A percentile compares a stretch with the other conserved stretches of the same genome.
Evolutionary conservation across 805 yeast species (phyloP).

Genomic region (Wickerhamia fluorescens): DNA sequence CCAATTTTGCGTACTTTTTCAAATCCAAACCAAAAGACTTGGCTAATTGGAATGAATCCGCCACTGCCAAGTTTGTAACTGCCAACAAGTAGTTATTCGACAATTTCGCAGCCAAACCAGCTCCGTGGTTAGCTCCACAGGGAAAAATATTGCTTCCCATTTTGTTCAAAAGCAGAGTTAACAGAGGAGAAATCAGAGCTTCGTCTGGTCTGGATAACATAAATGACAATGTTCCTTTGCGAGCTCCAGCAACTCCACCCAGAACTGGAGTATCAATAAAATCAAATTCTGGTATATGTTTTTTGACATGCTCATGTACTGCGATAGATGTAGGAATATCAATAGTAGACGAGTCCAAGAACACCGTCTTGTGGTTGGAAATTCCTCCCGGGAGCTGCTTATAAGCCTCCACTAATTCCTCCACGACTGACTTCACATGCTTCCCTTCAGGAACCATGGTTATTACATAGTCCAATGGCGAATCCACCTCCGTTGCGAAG

Average conservation of each 20-base stretch:
- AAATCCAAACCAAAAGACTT: slow-evolving; percentile 41
- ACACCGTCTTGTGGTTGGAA: slow-evolving; percentile 7
- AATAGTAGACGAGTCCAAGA: slow-evolving; percentile 46
- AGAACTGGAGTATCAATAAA: slow-evolving; percentile 52
- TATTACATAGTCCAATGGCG: slow-evolving; percentile 33
- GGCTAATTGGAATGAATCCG: slow-evolving; percentile 50
- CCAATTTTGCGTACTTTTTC: slow-evolving; percentile 40
- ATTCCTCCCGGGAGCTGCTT: too few species aligned
- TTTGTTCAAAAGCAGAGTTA: slow-evolving; percentile 22
- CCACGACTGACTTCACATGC: slow-evolving; percentile 38
- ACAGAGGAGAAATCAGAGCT: slow-evolving; percentile 21
- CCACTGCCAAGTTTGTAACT: slow-evolving; percentile 45
- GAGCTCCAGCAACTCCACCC: slow-evolving; percentile 50
- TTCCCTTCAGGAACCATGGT: slow-evolving; percentile 52
- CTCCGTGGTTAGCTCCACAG: slow-evolving; percentile 42
- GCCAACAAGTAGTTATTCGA: slow-evolving; percentile 50
- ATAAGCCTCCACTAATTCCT: slow-evolving; percentile 29
- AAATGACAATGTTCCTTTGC: slow-evolving; percentile 44
- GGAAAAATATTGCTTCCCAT: slow-evolving; percentile 47
- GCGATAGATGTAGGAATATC: slow-evolving; percentile 42
- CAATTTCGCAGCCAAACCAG: slow-evolving; percentile 49
- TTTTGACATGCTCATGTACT: slow-evolving; percentile 28
- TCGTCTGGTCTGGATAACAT: slow-evolving; percentile 39
- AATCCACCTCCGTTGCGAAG: slow-evolving; percentile 23
- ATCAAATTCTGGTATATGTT: slow-evolving; percentile 27